Evolutionary conservation across 1,139 yeast genomes (phyloP).

Genomic region (Scheffersomyces illinoinensis): DNA sequence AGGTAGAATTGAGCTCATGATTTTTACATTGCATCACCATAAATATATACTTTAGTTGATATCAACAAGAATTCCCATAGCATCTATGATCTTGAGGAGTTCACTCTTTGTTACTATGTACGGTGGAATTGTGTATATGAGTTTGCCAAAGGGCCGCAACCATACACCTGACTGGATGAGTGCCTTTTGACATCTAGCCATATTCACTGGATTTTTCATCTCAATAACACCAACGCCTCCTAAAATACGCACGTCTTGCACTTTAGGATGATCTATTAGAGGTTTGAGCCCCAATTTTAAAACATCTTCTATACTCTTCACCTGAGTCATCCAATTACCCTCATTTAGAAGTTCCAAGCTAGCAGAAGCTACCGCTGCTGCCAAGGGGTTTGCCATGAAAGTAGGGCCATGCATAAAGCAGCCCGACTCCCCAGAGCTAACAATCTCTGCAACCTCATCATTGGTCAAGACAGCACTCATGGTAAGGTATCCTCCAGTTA

Average conservation of each 20-base stretch:
- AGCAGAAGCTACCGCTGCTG: conserved; percentile 29
- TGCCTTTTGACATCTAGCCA: conserved; percentile 14
- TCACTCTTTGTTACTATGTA: conserved; percentile 18
- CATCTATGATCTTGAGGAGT: not conserved
- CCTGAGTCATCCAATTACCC: conserved; percentile 7
- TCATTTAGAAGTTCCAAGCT: conserved; percentile 25
- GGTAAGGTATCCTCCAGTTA: conserved; percentile 28
- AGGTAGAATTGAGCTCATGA: not conserved
- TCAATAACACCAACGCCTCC: conserved; percentile 29
- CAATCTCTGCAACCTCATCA: conserved; percentile 13
- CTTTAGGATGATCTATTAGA: conserved; percentile 13
- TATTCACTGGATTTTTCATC: conserved; percentile 16
- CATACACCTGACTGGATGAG: conserved; percentile 20
- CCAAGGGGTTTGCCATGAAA: conserved; percentile 34
- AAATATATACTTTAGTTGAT: not conserved
- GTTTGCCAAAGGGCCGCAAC: conserved; percentile 22
- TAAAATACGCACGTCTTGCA: conserved; percentile 7
- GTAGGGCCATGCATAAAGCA: conserved; percentile 33
- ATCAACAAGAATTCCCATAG: not conserved
- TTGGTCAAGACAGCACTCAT: conserved; percentile 26
- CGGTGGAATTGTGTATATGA: conserved; percentile 26
- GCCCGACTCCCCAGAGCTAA: not conserved
- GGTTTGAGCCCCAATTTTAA: conserved; percentile 1
- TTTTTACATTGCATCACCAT: not conserved
- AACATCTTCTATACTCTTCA: conserved; percentile 1